A percentile compares a stretch with the other conserved stretches of the same genome.
Conservation (phyloP, 2,329 filamentous ascomycete species). For the Verticillium nubilum region DNA sequence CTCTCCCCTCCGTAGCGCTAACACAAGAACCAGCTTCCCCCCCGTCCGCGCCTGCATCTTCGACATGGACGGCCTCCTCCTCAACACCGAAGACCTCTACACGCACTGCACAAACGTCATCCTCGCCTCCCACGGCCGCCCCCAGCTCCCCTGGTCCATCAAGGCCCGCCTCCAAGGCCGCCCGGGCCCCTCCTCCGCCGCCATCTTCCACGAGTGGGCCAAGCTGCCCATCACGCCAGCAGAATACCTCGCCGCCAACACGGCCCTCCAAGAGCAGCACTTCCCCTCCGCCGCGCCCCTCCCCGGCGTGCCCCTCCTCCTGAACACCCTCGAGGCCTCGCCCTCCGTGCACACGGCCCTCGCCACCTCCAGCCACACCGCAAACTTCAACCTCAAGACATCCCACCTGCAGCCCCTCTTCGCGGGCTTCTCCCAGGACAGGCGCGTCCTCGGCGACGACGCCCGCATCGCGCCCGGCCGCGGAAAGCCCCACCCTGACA, state of each 20-base stretch:
- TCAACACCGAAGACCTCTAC: constrained; percentile 90
- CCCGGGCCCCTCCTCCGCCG: constrained; percentile 46
- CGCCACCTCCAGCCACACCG: constrained; percentile 70
- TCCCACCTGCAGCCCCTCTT: constrained; percentile 53
- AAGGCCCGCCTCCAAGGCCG: constrained; percentile 77
- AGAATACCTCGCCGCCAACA: constrained; percentile 57
- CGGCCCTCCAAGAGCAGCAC: constrained; percentile 59
- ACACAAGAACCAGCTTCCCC: constrained; percentile 54
- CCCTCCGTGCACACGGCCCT: constrained; percentile 71
- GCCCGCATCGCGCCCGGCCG: constrained; percentile 66
- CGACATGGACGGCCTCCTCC: constrained; percentile 96
- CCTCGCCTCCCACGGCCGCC: constrained; percentile 67
- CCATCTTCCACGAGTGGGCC: constrained; percentile 70
- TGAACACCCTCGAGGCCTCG: constrained; percentile 33
- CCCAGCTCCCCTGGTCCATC: constrained; percentile 81
- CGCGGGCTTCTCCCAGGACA: constrained; percentile 60
- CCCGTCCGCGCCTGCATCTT: constrained; percentile 88
- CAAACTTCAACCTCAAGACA: constrained; percentile 76
- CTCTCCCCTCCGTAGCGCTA: constrained; percentile 1
- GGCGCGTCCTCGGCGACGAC: constrained; percentile 83
- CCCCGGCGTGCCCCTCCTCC: constrained; percentile 68
- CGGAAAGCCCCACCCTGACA: constrained; percentile 94
- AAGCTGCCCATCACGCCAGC: constrained; percentile 70
- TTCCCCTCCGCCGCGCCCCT: constrained; percentile 75
- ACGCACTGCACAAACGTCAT: constrained; percentile 78